A percentile compares a stretch with the other conserved stretches of the same genome.
Evolutionary conservation across 805 yeast genomes (phyloP).

Genomic region (Ogataea neopini): DNA sequence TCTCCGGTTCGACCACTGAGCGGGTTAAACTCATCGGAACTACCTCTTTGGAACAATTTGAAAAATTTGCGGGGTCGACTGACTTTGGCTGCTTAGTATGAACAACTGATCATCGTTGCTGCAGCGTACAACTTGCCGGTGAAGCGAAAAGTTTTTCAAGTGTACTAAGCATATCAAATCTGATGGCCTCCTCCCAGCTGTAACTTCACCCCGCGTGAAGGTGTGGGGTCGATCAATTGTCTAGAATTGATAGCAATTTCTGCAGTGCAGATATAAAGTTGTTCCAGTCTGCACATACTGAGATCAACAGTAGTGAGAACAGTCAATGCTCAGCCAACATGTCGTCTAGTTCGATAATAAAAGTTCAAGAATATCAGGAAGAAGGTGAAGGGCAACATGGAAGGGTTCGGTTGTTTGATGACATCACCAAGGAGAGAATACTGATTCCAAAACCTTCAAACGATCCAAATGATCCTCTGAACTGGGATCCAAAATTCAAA

Average conservation of each 20-base stretch:
- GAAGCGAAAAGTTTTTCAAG: too few species aligned
- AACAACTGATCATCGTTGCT: background rate
- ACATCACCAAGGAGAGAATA: conserved; percentile 25
- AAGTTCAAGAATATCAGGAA: conserved; percentile 4
- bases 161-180: too few species aligned
- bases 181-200: too few species aligned
- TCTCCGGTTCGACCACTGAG: too few species aligned
- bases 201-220: too few species aligned
- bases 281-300: background rate
- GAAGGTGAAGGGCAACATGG: conserved; percentile 2
- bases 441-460: conserved; percentile 65
- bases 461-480: conserved; percentile 69
- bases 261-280: background rate
- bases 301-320: too few species aligned
- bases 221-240: too few species aligned
- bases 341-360: conserved; percentile 11
- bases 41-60: background rate
- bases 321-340: too few species aligned
- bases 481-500: conserved; percentile 44
- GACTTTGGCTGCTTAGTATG: background rate
- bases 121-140: too few species aligned
- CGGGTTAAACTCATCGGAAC: background rate
- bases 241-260: too few species aligned
- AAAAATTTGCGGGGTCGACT: background rate
- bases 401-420: conserved; percentile 11